phyloP scores from a whole-genome alignment of 2,329 filamentous ascomycete genomes.

The Alternaria triticimaculans region DNA sequence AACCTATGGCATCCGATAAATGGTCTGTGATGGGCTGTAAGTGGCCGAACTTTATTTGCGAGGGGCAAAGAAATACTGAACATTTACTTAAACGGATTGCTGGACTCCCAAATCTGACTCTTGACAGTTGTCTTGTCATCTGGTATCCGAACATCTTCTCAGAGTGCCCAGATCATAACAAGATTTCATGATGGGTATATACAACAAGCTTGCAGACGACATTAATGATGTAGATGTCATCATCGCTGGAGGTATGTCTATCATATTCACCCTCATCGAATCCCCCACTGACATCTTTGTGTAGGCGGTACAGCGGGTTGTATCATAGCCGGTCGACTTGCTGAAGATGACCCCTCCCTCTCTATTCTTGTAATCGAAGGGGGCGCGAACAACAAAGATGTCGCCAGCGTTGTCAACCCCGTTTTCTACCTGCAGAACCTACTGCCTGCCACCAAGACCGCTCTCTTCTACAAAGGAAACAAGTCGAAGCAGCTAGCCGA shows the following conservation, averaged over 20 bases:
- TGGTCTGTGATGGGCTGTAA: neutral
- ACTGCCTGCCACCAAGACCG: constrained; percentile 56
- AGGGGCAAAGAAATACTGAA: neutral
- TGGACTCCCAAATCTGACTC: neutral
- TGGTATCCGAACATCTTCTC: neutral
- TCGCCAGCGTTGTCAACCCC: constrained; percentile 59
- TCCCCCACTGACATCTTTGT: neutral
- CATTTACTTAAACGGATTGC: constrained; percentile 2
- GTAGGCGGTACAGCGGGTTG: constrained; percentile 51
- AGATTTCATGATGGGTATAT: constrained; percentile 30
- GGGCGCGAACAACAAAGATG: constrained; percentile 61
- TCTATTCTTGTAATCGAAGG: constrained; percentile 58
- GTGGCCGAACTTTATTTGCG: neutral
- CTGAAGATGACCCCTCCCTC: constrained; percentile 45
- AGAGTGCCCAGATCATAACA: neutral
- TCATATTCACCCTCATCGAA: neutral
- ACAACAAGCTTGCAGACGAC: constrained; percentile 46
- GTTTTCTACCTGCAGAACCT: constrained; percentile 59
- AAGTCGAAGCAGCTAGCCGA: constrained; percentile 55
- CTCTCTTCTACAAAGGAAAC: constrained; percentile 61
- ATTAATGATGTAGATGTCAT: constrained; percentile 59
- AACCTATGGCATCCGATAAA: neutral
- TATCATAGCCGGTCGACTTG: constrained; percentile 54
- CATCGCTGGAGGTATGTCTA: constrained; percentile 55
- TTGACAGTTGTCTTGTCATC: neutral